Evolutionary conservation across 768 basidiomycete species (phyloP), one percentile per base, ranked within the genome.

Genomic region (Kondoa malvinella): DNA sequence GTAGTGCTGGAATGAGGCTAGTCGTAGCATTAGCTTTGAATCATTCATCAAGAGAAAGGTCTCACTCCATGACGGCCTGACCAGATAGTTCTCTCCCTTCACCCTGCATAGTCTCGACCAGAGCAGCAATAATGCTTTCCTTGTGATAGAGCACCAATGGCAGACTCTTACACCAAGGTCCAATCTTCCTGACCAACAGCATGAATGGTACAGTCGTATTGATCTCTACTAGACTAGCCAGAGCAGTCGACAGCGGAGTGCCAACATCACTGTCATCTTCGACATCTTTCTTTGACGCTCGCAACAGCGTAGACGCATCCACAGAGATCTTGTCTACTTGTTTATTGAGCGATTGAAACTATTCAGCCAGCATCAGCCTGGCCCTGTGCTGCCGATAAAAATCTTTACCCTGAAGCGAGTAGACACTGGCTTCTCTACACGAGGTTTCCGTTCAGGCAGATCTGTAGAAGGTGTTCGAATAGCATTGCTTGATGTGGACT

Each of bases 71-170:
- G 21, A 21, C 63, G 3, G 29, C 16, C 27, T 56, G 32, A 29
- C 4, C 63, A 16, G 8, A 26, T 26, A 59, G 50, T 29, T 64
- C 66, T 64, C 21, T 8, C 17, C 61, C 40, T 32, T 17, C 30
- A 3, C 16, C 57, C 61, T 66, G 2, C 12, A 67, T 27, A 26
- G 67, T 50, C 4, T 21, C 31, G 4, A 69, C 33, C n/a, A 69
- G 33, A 1, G n/a, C 21, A 31, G 59, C 8, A 21, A 58, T 34
- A 56, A 69, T 69, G n/a, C 26, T 27, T 29, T 29, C 32, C 21
- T 60, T 32, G 66, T 69, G 62, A 57, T 67, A 50, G 15, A 69
- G 25, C 25, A 69, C 67, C n/a, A 69, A 57, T 27, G 69, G 69
- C 16, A 69, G 50, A 8, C 65, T 68, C 26, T 66, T 31, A n/a